phyloP scores from a whole-genome alignment of 306 rosid genomes.

The Styphnolobium japonicum region DNA sequence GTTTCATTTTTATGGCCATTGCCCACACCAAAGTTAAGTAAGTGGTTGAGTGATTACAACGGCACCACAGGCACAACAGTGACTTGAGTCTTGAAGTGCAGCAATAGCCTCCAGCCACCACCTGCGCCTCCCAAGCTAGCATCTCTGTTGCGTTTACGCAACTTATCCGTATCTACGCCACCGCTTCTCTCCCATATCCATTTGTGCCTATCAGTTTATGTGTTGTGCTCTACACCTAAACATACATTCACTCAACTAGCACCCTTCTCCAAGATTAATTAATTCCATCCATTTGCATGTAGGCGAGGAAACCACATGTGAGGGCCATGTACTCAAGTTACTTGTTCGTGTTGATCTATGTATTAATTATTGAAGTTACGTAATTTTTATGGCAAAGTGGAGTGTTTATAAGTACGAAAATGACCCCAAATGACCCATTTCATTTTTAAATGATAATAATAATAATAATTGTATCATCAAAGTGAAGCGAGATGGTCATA shows the following conservation, averaged over 20 bases:
- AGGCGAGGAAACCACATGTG: constrained; percentile 18
- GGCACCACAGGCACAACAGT: no score
- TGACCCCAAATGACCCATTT: neutral
- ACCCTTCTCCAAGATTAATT: neutral
- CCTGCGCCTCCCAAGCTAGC: neutral
- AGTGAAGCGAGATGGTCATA: neutral
- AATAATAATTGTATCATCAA: no score
- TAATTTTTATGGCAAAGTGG: neutral
- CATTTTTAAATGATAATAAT: no score
- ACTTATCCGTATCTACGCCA: neutral
- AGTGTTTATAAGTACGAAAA: neutral
- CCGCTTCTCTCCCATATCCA: neutral
- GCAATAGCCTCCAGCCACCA: neutral
- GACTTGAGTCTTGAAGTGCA: no score
- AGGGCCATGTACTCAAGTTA: neutral
- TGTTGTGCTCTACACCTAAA: neutral
- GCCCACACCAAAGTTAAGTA: neutral
- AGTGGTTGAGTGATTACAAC: no score
- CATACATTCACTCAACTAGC: neutral
- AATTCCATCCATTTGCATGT: constrained; percentile 4
- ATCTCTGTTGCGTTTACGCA: constrained; percentile 21
- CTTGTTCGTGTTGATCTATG: neutral
- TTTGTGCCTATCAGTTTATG: neutral
- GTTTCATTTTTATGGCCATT: neutral
- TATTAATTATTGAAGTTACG: neutral